These are phyloP conservation scores for thale cress (Arabidopsis thaliana) DNA, from an alignment of 345 rosid genomes.

Conservation along the genomic window TAIR10.1 NC_003075.7:1034501-1035000, in stretches of 20 bases:
- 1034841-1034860: slow-evolving; percentile 65
- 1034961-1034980: not conserved
- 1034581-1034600: slow-evolving; percentile 69
- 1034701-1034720: slow-evolving; percentile 81
- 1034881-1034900: slow-evolving; percentile 76
- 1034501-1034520: slow-evolving; percentile 82
- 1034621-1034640: slow-evolving; percentile 72
- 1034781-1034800: slow-evolving; percentile 60
- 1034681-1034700: slow-evolving; percentile 56
- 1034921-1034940: slow-evolving; percentile 28
- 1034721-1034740: slow-evolving; percentile 68
- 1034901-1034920: slow-evolving; percentile 48
- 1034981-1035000: slow-evolving; percentile 4
- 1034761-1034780: slow-evolving; percentile 70
- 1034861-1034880: slow-evolving; percentile 65
- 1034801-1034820: slow-evolving; percentile 75
- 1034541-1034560: slow-evolving; percentile 87
- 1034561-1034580: slow-evolving; percentile 67
- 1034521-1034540: slow-evolving; percentile 87
- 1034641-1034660: slow-evolving; percentile 93
- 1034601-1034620: slow-evolving; percentile 51
- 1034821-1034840: slow-evolving; percentile 67
- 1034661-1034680: slow-evolving; percentile 64
- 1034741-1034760: slow-evolving; percentile 78
- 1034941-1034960: not conserved